Percentiles rank a stretch among this genome's conserved stretches.
phyloP scores from a whole-genome alignment of 2,329 filamentous ascomycete genomes.

The Lecanicillium sp. region DNA sequence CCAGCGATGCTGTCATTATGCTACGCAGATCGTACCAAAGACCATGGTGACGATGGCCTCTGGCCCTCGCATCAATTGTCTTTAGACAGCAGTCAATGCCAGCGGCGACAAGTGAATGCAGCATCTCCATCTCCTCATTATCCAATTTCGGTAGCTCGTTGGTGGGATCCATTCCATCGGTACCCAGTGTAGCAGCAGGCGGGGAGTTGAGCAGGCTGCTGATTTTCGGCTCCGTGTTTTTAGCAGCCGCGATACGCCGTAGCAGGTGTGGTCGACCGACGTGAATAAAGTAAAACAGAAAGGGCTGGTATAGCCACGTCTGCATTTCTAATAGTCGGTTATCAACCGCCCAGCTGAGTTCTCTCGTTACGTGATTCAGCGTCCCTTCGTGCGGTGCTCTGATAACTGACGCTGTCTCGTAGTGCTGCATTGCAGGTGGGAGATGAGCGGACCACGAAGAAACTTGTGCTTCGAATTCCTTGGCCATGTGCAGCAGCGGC shows the following conservation, averaged over 20 bases:
- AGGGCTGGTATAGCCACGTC: slow-evolving; percentile 19
- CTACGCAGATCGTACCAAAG: slow-evolving; percentile 22
- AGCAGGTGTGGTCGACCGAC: background rate
- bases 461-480: slow-evolving; percentile 21
- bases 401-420: slow-evolving; percentile 16
- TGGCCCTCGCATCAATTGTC: slow-evolving; percentile 19
- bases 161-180: background rate
- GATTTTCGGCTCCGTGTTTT: slow-evolving; percentile 7
- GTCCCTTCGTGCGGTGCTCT: slow-evolving; percentile 15
- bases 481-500: slow-evolving; percentile 18
- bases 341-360: slow-evolving; percentile 21
- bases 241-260: background rate
- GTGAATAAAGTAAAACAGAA: slow-evolving; percentile 19
- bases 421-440: slow-evolving; percentile 17
- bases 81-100: slow-evolving; percentile 20
- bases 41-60: slow-evolving; percentile 22
- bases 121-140: slow-evolving; percentile 15
- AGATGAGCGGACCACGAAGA: slow-evolving; percentile 20
- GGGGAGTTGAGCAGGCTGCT: slow-evolving; percentile 17
- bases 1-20: slow-evolving; percentile 17
- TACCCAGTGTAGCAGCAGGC: background rate
- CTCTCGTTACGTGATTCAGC: slow-evolving; percentile 17
- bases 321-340: slow-evolving; percentile 21
- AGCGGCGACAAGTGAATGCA: slow-evolving; percentile 16
- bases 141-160: slow-evolving; percentile 7